Evolutionary conservation across 331 rosid genomes (phyloP), one percentile per base, ranked within the genome.

Genomic region (Ulmus americana): DNA sequence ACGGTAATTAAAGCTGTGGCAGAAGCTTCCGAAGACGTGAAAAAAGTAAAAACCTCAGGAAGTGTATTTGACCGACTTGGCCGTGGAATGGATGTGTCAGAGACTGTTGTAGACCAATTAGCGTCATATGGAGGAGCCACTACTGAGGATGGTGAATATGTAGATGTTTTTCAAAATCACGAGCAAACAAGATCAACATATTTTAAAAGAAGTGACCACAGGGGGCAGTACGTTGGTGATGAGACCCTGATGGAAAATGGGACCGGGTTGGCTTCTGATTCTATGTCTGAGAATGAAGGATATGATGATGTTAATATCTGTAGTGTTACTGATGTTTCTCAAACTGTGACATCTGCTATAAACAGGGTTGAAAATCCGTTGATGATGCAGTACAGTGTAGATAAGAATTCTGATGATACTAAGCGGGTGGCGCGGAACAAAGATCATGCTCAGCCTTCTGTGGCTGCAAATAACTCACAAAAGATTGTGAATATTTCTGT

Each of bases 61-160:
- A 90, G 95, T 73, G 99, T 94, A 59, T 94, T 94, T 87, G 96
- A 94, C 61, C 85, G 99, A 64, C 86, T 94, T 50, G 85, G 99
- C 65, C 78, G 85, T 67, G 88, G 80, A 52, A 63, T 74, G 74
- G 71, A 76, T 66, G 68, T 74, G 41, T 77, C 55, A 9, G 84
- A 72, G 64, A 66, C 72, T 35, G 71, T 70, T 35, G 71, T 69
- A 50, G 61, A 53, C 55, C 88, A 76, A 49, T 70, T 54, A 81
- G 64, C 64, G 51, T 71, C 60, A 39, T 78, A 40, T 69, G 55
- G 77, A 62, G 80, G 45, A 64, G 67, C 70, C 28, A 66, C 53
- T 55, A 55, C 57, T 4, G 81, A 65, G 61, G 81, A 80, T 49
- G 74, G 39, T 43, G 57, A 71, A 15, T 73, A 67, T 80, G 91